phyloP scores from a whole-genome alignment of 257 asterid genomes.

The Thymus mandschuricus region DNA sequence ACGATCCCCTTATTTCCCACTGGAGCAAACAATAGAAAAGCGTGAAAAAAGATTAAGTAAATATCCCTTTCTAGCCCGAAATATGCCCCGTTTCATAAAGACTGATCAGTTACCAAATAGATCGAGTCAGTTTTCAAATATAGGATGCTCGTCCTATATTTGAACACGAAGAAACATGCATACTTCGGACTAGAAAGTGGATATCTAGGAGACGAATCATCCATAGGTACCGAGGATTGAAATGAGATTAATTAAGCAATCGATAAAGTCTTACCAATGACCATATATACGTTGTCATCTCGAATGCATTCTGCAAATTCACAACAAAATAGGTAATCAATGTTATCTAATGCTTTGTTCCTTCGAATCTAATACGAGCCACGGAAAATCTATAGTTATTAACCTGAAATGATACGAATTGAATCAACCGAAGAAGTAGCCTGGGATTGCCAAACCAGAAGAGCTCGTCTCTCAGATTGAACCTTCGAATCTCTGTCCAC shows the following conservation, averaged over 20 bases:
- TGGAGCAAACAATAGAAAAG: slow-evolving; percentile 29
- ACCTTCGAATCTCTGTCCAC: slow-evolving; percentile 57
- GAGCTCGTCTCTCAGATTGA: slow-evolving; percentile 87
- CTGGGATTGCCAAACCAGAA: slow-evolving; percentile 95
- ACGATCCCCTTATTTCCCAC: slow-evolving; percentile 78
- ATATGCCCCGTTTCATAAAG: too few species aligned
- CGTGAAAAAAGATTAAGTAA: not conserved
- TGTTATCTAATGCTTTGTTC: not conserved
- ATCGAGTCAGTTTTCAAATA: too few species aligned
- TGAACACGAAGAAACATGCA: too few species aligned
- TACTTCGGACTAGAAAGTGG: too few species aligned
- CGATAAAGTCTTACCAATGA: slow-evolving; percentile 61
- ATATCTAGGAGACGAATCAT: too few species aligned
- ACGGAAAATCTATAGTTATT: not conserved
- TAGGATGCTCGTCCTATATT: too few species aligned
- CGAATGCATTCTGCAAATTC: slow-evolving; percentile 84
- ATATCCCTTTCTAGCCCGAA: too few species aligned
- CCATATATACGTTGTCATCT: slow-evolving; percentile 85
- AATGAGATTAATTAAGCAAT: not conserved
- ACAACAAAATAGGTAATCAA: slow-evolving; percentile 13
- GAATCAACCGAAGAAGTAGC: slow-evolving; percentile 78
- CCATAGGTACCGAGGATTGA: too few species aligned
- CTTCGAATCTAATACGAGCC: not conserved
- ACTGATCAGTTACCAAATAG: too few species aligned
- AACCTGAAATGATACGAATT: slow-evolving; percentile 91